Percentiles rank a stretch among this genome's conserved stretches.
phyloP scores from a whole-genome alignment of 495 filamentous ascomycete genomes.

The Oidiodendron maius region DNA sequence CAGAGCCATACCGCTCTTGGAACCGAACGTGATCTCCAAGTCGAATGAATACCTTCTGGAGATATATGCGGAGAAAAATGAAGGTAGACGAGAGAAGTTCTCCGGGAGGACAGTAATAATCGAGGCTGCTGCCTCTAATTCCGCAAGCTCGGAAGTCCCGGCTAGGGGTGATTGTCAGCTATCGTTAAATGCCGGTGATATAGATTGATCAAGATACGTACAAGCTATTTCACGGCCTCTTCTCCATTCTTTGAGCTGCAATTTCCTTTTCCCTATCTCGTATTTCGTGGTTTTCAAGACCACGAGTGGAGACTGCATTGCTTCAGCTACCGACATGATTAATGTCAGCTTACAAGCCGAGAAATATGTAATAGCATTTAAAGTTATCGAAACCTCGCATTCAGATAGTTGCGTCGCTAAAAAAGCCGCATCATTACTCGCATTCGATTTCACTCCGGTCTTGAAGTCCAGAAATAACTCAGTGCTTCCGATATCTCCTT shows the following conservation, averaged over 20 bases:
- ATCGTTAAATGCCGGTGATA: background rate
- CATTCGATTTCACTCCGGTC: background rate
- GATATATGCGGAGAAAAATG: slow-evolving; percentile 2
- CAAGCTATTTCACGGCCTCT: background rate
- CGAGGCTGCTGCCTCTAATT: background rate
- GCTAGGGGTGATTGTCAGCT: background rate
- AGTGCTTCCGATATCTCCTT: background rate
- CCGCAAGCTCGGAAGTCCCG: background rate
- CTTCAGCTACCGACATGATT: background rate
- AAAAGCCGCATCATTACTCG: background rate
- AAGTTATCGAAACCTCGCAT: background rate
- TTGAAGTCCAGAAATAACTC: background rate
- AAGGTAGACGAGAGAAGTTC: background rate
- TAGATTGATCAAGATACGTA: background rate
- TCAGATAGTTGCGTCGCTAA: background rate
- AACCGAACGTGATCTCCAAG: background rate
- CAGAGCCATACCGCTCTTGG: background rate
- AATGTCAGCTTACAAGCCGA: background rate
- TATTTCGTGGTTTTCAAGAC: background rate
- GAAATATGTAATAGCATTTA: slow-evolving; percentile 3
- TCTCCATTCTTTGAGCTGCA: background rate
- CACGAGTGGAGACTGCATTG: background rate
- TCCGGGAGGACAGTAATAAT: background rate
- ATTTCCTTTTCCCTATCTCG: background rate
- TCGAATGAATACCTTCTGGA: slow-evolving; percentile 2